Evolutionary conservation across 176 grass and related monocot genomes (phyloP), one percentile per base, ranked within the genome.

Genomic region (Cenchrus purpureus): DNA sequence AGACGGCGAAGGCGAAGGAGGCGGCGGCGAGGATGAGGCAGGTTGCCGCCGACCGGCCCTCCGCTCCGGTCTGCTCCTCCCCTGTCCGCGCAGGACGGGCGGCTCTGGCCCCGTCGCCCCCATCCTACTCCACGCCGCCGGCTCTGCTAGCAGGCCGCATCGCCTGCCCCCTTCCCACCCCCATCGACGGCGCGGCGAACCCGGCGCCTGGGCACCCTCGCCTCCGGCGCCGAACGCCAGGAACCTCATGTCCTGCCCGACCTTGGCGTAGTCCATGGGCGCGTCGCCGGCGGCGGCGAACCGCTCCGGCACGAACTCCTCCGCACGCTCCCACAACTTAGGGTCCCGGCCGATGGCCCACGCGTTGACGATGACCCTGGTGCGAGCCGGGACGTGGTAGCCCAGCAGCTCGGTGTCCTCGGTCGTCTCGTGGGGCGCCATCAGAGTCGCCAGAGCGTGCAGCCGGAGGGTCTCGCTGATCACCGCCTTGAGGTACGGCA

Each of bases 161-260:
- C 22, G 22, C 22, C 22, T 25, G 22, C 22, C 22, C 22, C 22
- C 22, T 25, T 25, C 22, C 22, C 22, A 25, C 22, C 22, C 22
- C 90, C 8, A 89, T 6, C 0, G 54, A 22, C 2, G 87, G 17
- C 17, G 8, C 28, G 4, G 86, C 79, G 32, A 95, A 91, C 17
- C 77, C 76, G 0, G 81, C 87, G 42, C 82, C 93, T 0, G 90
- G 86, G 4, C 93, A 95, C 15, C 73, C 86, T 25, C 93, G 81
- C 52, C 93, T 84, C 8, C 94, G 0, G 79, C 77, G 7, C 93
- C 91, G 28, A 95, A 95, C 8, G 93, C 86, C 28, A 92, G 79
- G 12, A 71, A 48, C 77, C 20, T 46, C 4, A 92, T 77, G 65
- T 84, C 22, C 5, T 71, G 66, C 2, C 86, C 86, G 34, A 57